phyloP scores from a whole-genome alignment of 2,329 filamentous ascomycete genomes.

The Fusarium odoratissimum region DNA sequence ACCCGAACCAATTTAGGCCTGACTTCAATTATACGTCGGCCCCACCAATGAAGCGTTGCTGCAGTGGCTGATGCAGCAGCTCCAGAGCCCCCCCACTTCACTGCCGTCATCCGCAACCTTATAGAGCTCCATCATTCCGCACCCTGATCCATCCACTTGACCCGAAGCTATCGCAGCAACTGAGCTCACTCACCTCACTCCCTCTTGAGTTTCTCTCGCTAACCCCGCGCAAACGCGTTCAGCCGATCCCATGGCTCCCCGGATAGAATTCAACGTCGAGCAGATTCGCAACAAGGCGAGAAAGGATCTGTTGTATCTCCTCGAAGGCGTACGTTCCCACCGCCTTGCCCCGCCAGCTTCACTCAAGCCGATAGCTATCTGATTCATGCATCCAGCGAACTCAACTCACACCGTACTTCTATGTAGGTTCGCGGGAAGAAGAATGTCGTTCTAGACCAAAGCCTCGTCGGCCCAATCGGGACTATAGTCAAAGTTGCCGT shows the following conservation, averaged over 20 bases:
- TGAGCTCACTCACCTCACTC: conserved; percentile 33
- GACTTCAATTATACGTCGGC: background rate
- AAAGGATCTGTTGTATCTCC: conserved; percentile 87
- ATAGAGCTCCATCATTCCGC: conserved; percentile 16
- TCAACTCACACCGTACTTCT: conserved; percentile 25
- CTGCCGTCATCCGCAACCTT: conserved; percentile 33
- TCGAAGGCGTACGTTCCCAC: conserved; percentile 85
- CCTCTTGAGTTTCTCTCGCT: conserved; percentile 14
- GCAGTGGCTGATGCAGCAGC: background rate
- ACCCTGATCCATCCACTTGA: conserved; percentile 6
- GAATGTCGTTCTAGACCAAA: conserved; percentile 93
- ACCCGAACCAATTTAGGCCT: background rate
- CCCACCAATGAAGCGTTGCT: background rate
- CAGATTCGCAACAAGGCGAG: conserved; percentile 84
- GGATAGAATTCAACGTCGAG: conserved; percentile 77
- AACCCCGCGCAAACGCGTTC: conserved; percentile 49
- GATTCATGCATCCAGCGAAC: background rate
- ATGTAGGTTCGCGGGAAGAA: conserved; percentile 95
- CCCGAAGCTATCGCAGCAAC: conserved; percentile 3
- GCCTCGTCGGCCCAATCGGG: conserved; percentile 88
- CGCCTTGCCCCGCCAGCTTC: conserved; percentile 28
- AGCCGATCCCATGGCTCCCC: conserved; percentile 72
- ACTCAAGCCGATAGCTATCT: background rate
- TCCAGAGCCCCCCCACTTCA: conserved; percentile 26
- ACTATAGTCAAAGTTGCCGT: conserved; percentile 95